Evolutionary conservation across 2,329 filamentous ascomycete genomes (phyloP).

Genomic region (Fonsecaea erecta): DNA sequence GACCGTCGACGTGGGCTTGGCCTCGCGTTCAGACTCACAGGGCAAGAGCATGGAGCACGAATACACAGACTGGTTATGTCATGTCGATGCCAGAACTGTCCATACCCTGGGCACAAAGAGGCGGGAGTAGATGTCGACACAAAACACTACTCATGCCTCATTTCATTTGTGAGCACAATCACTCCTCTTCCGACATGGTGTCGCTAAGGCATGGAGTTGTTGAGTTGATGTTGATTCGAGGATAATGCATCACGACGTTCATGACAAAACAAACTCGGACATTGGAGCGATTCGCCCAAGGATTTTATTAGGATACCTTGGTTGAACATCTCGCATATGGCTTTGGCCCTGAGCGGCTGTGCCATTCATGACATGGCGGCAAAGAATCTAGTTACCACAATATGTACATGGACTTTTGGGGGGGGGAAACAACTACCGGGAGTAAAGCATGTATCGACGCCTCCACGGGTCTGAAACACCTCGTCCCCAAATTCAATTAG

Average conservation of each 20-base stretch:
- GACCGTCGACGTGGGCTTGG: background rate
- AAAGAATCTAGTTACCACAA: background rate
- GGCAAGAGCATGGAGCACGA: background rate
- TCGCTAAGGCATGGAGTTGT: background rate
- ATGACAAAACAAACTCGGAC: background rate
- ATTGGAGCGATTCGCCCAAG: background rate
- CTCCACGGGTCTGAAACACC: background rate
- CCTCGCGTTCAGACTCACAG: background rate
- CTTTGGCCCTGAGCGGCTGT: background rate
- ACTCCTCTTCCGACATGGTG: background rate
- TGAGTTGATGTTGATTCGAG: background rate
- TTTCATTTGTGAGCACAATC: background rate
- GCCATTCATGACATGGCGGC: background rate
- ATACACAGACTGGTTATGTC: background rate
- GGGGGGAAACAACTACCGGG: background rate
- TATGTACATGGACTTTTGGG: background rate
- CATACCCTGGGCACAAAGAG: background rate
- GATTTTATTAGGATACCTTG: background rate
- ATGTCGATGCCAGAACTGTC: background rate
- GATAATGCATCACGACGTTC: background rate
- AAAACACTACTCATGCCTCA: background rate
- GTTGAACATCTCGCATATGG: background rate
- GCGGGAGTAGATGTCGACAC: background rate
- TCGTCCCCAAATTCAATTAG: background rate
- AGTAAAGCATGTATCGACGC: background rate